Evolutionary conservation across 345 rosid species (phyloP).

Genomic region (Schrenkiella parvula): DNA sequence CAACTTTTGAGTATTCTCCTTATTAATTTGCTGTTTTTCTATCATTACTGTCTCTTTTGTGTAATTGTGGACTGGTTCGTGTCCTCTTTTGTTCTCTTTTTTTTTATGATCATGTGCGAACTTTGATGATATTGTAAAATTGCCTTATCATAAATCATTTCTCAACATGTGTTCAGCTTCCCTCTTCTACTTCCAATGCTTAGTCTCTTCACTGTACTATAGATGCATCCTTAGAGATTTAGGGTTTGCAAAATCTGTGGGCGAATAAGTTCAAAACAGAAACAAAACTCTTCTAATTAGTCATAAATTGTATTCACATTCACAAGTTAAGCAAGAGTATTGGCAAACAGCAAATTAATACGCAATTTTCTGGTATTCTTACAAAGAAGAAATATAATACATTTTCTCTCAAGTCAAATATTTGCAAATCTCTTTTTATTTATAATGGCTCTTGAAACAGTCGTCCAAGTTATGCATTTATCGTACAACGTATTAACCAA

Average conservation of each 20-base stretch:
- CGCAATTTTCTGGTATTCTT: neutral
- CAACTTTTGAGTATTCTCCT: slow-evolving; percentile 31
- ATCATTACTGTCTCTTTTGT: neutral
- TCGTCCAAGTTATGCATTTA: neutral
- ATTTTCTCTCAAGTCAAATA: neutral
- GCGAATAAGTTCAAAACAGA: neutral
- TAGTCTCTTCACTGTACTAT: neutral
- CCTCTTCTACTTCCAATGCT: neutral
- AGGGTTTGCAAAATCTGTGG: neutral
- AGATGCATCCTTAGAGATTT: neutral
- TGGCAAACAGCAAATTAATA: neutral
- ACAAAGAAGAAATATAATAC: neutral
- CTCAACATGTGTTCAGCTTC: neutral
- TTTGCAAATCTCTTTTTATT: neutral
- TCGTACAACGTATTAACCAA: neutral
- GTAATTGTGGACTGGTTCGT: slow-evolving; percentile 29
- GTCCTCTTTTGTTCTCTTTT: slow-evolving; percentile 1
- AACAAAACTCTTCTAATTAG: neutral
- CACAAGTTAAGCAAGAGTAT: neutral
- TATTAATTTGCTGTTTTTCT: slow-evolving; percentile 12
- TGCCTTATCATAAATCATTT: slow-evolving; percentile 22
- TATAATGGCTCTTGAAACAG: neutral
- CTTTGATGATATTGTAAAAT: slow-evolving; percentile 10
- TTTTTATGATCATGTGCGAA: slow-evolving; percentile 24
- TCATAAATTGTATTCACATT: neutral